Percentiles rank a stretch among this genome's conserved stretches.
Conservation (phyloP, 2,329 filamentous ascomycete species). For the Pseudogymnoascus sp. region DNA sequence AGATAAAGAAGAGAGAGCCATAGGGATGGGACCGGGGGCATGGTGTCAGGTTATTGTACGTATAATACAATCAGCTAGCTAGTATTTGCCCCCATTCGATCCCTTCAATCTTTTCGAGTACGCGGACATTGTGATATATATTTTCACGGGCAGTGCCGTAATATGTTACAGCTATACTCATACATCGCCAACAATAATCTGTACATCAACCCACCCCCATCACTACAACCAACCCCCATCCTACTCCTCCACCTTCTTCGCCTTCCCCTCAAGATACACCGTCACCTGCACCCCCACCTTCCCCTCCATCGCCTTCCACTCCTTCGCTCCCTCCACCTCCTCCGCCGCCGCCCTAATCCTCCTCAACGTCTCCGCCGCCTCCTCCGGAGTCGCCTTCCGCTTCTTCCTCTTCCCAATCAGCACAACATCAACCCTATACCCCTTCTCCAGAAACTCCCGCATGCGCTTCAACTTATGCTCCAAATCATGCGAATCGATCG, state of each 20-base stretch:
- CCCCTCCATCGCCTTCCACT: slow-evolving; percentile 39
- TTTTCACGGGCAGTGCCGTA: background rate
- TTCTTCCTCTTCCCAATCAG: slow-evolving; percentile 60
- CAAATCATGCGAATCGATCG: slow-evolving; percentile 68
- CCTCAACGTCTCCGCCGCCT: slow-evolving; percentile 51
- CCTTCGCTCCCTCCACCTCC: slow-evolving; percentile 32
- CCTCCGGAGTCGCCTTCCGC: slow-evolving; percentile 48
- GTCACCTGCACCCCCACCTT: slow-evolving; percentile 35
- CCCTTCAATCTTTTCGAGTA: background rate
- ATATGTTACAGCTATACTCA: background rate
- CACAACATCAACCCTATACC: slow-evolving; percentile 65
- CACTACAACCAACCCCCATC: background rate
- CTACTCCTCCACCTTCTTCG: slow-evolving; percentile 12
- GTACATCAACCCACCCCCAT: background rate
- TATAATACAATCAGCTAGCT: background rate
- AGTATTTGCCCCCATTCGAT: background rate
- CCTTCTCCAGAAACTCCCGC: slow-evolving; percentile 61
- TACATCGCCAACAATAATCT: background rate
- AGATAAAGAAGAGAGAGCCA: no score
- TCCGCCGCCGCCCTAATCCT: slow-evolving; percentile 34
- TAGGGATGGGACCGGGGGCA: background rate
- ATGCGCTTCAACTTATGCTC: slow-evolving; percentile 61
- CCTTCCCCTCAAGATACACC: slow-evolving; percentile 17
- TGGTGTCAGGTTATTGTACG: background rate
- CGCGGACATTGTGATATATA: background rate